Conservation (phyloP, 176 grass and related monocot species). For the Otatea glauca region DNA sequence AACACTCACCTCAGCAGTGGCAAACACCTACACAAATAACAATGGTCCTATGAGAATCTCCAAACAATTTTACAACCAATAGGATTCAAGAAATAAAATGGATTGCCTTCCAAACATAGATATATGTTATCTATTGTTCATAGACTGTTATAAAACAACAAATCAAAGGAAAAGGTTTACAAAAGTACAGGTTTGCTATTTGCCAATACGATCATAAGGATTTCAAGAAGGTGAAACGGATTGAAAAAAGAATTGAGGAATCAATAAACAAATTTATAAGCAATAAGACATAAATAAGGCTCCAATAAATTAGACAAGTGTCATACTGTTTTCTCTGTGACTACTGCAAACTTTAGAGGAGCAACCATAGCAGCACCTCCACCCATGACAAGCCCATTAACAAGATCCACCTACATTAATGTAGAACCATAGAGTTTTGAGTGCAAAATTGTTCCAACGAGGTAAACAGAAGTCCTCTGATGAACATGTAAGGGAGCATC, state of each 20-base stretch:
- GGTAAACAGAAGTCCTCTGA: background rate
- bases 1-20: constrained; percentile 84
- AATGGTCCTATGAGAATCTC: constrained; percentile 7
- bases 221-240: background rate
- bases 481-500: background rate
- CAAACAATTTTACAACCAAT: background rate
- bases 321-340: constrained; percentile 83
- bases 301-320: background rate
- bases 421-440: constrained; percentile 1
- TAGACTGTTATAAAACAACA: background rate
- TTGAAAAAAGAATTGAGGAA: no score
- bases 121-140: background rate
- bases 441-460: background rate
- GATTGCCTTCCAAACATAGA: background rate
- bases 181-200: no score
- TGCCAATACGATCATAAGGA: no score
- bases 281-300: background rate
- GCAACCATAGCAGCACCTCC: constrained; percentile 81
- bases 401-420: constrained; percentile 67
- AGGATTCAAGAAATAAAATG: background rate
- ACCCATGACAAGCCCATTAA: constrained; percentile 95
- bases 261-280: no score
- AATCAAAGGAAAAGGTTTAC: background rate
- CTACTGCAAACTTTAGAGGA: constrained; percentile 74
- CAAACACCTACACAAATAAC: constrained; percentile 61